phyloP scores from a whole-genome alignment of 306 rosid species.

The Hippophae gyantsensis region DNA sequence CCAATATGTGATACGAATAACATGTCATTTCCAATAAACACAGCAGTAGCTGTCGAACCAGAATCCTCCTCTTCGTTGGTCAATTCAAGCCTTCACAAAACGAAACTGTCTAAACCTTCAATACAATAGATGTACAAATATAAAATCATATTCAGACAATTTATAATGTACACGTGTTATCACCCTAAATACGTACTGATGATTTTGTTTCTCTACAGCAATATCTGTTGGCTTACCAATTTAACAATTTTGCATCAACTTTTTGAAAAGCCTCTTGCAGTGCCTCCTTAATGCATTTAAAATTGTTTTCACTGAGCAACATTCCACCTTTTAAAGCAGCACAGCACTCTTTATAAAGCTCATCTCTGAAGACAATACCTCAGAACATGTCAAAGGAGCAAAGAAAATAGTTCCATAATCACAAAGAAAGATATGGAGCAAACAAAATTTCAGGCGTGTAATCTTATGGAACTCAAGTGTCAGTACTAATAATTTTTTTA shows the following conservation, averaged over 20 bases:
- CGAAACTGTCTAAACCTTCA: slow-evolving; percentile 54
- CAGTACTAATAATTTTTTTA: too few relatives aligned
- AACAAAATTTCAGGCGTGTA: not conserved
- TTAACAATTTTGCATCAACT: slow-evolving; percentile 54
- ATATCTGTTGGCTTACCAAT: slow-evolving; percentile 40
- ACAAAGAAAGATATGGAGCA: not conserved
- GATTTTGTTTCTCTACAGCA: not conserved
- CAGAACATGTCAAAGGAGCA: not conserved
- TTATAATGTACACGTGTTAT: not conserved
- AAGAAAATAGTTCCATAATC: not conserved
- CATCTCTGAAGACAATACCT: slow-evolving; percentile 45
- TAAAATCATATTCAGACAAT: slow-evolving; percentile 25
- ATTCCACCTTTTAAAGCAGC: slow-evolving; percentile 72
- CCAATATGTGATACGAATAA: slow-evolving; percentile 80
- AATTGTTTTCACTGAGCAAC: slow-evolving; percentile 49
- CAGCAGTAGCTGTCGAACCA: slow-evolving; percentile 79
- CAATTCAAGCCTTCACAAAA: slow-evolving; percentile 77
- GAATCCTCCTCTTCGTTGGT: slow-evolving; percentile 66
- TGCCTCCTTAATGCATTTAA: slow-evolving; percentile 51
- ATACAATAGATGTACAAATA: slow-evolving; percentile 21
- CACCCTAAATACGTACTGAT: not conserved
- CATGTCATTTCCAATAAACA: slow-evolving; percentile 50
- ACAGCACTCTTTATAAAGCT: slow-evolving; percentile 78
- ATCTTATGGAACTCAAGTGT: too few relatives aligned
- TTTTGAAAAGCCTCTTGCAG: slow-evolving; percentile 58